These are phyloP conservation scores for Tubosaeta sp. DNA, from an alignment of 768 basidiomycete species.

Conservation along the genomic window DNA sequence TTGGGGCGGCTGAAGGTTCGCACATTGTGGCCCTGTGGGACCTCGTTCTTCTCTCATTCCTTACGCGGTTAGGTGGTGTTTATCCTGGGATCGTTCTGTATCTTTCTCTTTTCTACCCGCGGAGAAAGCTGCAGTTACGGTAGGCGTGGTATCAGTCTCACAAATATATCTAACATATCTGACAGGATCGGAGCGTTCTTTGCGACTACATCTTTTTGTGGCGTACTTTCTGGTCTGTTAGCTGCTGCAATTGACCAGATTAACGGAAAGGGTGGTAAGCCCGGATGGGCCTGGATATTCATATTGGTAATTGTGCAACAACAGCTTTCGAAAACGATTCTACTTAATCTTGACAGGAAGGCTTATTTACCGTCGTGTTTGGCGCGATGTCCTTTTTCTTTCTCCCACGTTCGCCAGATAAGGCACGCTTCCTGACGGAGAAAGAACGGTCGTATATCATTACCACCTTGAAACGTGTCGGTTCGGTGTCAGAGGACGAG, in stretches of 20 bases:
- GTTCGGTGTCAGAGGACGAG: slow-evolving; percentile 39
- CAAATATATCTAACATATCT: slow-evolving; percentile 1
- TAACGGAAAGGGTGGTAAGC: slow-evolving; percentile 43
- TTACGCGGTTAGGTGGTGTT: slow-evolving; percentile 40
- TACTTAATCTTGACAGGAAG: slow-evolving; percentile 37
- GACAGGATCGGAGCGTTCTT: slow-evolving; percentile 36
- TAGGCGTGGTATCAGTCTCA: background rate
- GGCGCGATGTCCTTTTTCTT: slow-evolving; percentile 49
- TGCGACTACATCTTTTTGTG: slow-evolving; percentile 46
- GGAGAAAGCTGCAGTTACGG: slow-evolving; percentile 24
- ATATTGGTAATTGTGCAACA: slow-evolving; percentile 35
- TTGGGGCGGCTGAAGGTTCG: slow-evolving; percentile 57
- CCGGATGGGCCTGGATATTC: slow-evolving; percentile 64
- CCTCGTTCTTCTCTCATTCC: slow-evolving; percentile 1
- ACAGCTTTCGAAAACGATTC: background rate
- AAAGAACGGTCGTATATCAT: slow-evolving; percentile 47
- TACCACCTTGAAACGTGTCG: slow-evolving; percentile 14
- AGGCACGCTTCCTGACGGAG: slow-evolving; percentile 47
- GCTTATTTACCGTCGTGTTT: slow-evolving; percentile 57
- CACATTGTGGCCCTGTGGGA: background rate
- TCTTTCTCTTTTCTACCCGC: slow-evolving; percentile 46
- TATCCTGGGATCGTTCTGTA: slow-evolving; percentile 56
- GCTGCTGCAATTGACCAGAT: slow-evolving; percentile 56
- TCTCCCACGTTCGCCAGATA: slow-evolving; percentile 41
- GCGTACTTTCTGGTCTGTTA: slow-evolving; percentile 61